Percentiles rank a stretch among this genome's conserved stretches.
Evolutionary conservation across 179 eudicot genomes (phyloP).

Genomic region (Amaranthus tricolor): DNA sequence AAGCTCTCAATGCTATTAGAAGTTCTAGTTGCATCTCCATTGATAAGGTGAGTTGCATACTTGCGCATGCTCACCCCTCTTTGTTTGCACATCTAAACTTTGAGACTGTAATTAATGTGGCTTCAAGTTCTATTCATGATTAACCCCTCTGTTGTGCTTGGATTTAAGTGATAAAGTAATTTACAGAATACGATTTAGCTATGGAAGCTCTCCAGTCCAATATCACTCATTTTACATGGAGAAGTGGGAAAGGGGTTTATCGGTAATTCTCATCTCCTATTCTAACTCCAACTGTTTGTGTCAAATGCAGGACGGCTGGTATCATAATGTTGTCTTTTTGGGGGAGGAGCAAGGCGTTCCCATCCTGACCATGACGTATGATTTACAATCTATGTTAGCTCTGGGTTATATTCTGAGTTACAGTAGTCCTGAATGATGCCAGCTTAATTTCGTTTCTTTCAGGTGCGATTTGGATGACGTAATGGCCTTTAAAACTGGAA

Average conservation of each 20-base stretch:
- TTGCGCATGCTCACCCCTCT: neutral
- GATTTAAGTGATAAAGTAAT: neutral
- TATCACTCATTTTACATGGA: neutral
- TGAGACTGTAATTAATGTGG: no score
- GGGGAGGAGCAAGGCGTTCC: slow-evolving; percentile 81
- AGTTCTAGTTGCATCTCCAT: slow-evolving; percentile 34
- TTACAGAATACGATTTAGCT: no score
- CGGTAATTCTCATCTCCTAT: neutral
- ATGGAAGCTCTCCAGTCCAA: neutral
- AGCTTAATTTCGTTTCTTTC: slow-evolving; percentile 13
- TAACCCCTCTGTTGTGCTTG: neutral
- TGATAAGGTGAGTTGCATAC: slow-evolving; percentile 43
- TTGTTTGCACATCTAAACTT: neutral
- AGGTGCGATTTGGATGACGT: slow-evolving; percentile 67
- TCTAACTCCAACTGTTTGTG: slow-evolving; percentile 1
- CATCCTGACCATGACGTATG: slow-evolving; percentile 93
- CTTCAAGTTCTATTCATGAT: neutral
- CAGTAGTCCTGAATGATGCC: neutral
- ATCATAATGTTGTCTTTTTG: slow-evolving; percentile 63
- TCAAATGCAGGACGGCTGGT: slow-evolving; percentile 74
- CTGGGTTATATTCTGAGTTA: neutral
- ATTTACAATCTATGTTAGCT: neutral
- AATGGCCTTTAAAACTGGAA: slow-evolving; percentile 60
- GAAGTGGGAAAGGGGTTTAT: neutral
- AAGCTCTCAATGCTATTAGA: slow-evolving; percentile 46